Evolutionary conservation across 202 grass and related monocot species (phyloP).

Genomic region (Setaria viridis): DNA sequence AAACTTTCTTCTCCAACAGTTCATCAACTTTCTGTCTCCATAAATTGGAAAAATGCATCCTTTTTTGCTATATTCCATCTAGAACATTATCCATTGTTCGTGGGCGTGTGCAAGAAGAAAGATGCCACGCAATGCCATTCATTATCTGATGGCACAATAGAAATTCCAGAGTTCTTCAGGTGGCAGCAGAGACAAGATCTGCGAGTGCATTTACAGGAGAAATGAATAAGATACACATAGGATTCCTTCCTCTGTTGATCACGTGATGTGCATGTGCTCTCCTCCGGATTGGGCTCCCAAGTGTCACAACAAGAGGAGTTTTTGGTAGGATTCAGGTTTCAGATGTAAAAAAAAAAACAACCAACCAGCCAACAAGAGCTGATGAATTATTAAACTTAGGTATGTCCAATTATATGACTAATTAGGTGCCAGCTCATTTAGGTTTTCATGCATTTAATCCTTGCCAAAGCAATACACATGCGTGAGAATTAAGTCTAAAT

Average conservation of each 20-base stretch:
- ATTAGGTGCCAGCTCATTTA: slow-evolving; percentile 28
- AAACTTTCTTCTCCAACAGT: neutral
- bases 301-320: slow-evolving; percentile 4
- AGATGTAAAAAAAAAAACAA: neutral
- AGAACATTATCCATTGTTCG: slow-evolving; percentile 10
- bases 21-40: neutral
- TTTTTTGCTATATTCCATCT: neutral
- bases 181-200: slow-evolving; percentile 32
- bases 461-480: slow-evolving; percentile 20
- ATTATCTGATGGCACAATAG: neutral
- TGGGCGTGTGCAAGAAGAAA: neutral
- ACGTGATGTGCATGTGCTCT: slow-evolving; percentile 32
- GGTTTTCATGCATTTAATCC: slow-evolving; percentile 24
- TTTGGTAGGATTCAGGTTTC: neutral
- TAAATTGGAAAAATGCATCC: neutral
- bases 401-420: slow-evolving; percentile 8
- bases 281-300: neutral
- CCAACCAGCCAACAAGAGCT: slow-evolving; percentile 6
- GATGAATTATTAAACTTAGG: neutral
- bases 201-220: slow-evolving; percentile 16
- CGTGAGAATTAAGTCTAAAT: slow-evolving; percentile 24
- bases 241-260: slow-evolving; percentile 36
- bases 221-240: neutral
- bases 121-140: neutral
- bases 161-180: slow-evolving; percentile 1